A percentile compares a stretch with the other conserved stretches of the same genome.
Conservation (phyloP, 352 stramenopile genomes). For the Globisporangium solare region DNA sequence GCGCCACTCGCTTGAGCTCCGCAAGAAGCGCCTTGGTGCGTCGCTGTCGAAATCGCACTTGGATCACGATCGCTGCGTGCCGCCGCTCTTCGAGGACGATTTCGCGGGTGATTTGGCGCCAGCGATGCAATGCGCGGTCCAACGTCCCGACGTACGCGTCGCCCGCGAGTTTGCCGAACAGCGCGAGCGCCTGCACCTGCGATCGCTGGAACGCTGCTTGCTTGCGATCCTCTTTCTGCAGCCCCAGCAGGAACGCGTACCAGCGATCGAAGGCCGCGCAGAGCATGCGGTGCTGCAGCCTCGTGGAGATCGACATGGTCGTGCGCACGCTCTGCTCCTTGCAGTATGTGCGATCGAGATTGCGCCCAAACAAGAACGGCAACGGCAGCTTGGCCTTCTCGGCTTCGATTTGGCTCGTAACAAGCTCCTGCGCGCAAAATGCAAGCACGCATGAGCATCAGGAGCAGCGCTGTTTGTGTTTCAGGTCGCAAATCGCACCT, state of each 20-base stretch:
- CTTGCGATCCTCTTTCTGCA: slow-evolving; percentile 20
- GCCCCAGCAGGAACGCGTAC: slow-evolving; percentile 17
- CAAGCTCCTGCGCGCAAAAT: slow-evolving; percentile 17
- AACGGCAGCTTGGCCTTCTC: slow-evolving; percentile 60
- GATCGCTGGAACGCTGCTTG: slow-evolving; percentile 23
- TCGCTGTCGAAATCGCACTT: slow-evolving; percentile 32
- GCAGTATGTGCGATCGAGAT: slow-evolving; percentile 55
- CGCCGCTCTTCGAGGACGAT: slow-evolving; percentile 22
- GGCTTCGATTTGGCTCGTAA: slow-evolving; percentile 36
- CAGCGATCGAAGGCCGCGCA: slow-evolving; percentile 43
- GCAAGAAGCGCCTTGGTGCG: slow-evolving; percentile 27
- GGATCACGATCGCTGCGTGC: slow-evolving; percentile 37
- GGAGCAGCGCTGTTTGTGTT: neutral
- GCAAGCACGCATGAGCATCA: neutral
- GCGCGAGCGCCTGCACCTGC: slow-evolving; percentile 29
- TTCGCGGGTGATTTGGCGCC: slow-evolving; percentile 12
- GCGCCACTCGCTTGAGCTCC: slow-evolving; percentile 31
- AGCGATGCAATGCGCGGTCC: slow-evolving; percentile 28
- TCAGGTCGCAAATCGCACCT: neutral
- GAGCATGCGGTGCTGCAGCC: slow-evolving; percentile 57
- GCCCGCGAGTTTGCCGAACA: slow-evolving; percentile 54
- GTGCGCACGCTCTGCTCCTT: slow-evolving; percentile 41
- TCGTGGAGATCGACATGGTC: slow-evolving; percentile 63
- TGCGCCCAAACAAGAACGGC: slow-evolving; percentile 72
- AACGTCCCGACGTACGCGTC: slow-evolving; percentile 52